phyloP scores from a whole-genome alignment of 2,329 filamentous ascomycete species.

The Tolypocladium inflatum region DNA sequence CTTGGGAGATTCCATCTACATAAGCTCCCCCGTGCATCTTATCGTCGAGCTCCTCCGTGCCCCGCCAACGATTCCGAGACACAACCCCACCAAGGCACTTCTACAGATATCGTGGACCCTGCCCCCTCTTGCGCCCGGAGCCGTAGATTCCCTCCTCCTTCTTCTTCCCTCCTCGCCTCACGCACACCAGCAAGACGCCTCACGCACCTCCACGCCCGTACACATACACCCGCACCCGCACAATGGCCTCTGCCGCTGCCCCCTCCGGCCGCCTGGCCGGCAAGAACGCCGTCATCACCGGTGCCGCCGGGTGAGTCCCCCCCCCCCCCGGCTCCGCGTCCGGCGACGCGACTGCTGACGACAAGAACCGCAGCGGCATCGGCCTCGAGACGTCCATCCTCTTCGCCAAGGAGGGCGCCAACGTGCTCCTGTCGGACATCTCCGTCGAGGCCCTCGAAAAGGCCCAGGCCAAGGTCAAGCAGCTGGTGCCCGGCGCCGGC shows the following conservation, averaged over 20 bases:
- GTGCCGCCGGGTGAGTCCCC: conserved; percentile 68
- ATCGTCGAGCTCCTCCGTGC: neutral
- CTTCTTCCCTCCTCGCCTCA: neutral
- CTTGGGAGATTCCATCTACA: neutral
- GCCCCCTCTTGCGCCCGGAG: neutral
- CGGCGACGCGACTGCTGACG: conserved; percentile 1
- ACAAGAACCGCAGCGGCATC: conserved; percentile 56
- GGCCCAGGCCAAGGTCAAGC: conserved; percentile 64
- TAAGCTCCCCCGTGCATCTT: neutral
- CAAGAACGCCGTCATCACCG: conserved; percentile 67
- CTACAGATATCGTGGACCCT: neutral
- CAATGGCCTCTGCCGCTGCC: conserved; percentile 19
- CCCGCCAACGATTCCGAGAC: neutral
- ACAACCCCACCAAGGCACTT: neutral
- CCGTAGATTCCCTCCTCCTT: neutral
- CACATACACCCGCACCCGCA: neutral
- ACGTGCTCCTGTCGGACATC: conserved; percentile 78
- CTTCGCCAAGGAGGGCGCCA: conserved; percentile 81
- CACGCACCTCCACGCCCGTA: neutral
- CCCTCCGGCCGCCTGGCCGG: conserved; percentile 42
- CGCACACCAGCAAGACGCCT: neutral
- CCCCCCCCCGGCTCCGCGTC: neutral
- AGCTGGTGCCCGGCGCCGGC: conserved; percentile 53
- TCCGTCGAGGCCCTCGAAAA: conserved; percentile 69
- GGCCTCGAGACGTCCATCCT: conserved; percentile 87